Base-by-base conservation (phyloP, 2,329 filamentous ascomycete species). In the Polytolypa hystricis region DNA sequence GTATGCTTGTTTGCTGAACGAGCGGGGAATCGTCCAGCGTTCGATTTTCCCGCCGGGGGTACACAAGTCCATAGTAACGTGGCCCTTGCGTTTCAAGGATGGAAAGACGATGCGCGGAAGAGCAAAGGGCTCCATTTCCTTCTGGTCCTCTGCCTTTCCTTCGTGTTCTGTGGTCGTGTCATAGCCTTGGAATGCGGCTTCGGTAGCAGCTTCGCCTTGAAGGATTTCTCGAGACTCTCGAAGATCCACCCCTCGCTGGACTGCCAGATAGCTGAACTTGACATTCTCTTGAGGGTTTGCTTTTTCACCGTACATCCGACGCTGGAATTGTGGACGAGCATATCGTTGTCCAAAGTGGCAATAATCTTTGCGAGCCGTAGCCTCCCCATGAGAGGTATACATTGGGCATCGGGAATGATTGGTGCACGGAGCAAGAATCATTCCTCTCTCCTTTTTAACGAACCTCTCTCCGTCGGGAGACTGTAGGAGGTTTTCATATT, bases 261-360 rank as follows among this genome's bases (percentile, higher is more conserved):
- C 73, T 3, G 82, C 82, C 10, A 98, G 54, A 56, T 94, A 98
- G 55, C 84, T 93, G 61, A 87, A 98, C 49, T 85, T 73, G 10
- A 94, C 73, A 51, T 96, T 86, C 55, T 94, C 89, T 53, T 93
- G 83, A 55, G 93, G 95, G 44, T 74, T 74, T 48, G 79, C 73
- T 43, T 61, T 69, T 5, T 66, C 66, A 16, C 73, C 77, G 14
- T 93, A 65, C 31, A 96, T 71, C 31, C 73, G 73, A 54, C 93
- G 85, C 38, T 95, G 69, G 57, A 87, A 95, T 0, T 69, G 65
- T 1, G 91, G 91, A 0, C 87, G 77, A 34, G 86, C 81, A 55
- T 84, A 96, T 31, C 91, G 77, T 62, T 98, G 91, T 43, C 70
- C 73, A 58, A 98, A 96, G 57, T 81, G 83, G 59, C 91, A 98